These are phyloP conservation scores for Suillus alpinus DNA, from an alignment of 768 basidiomycete species.

Conservation along the genomic window DNA sequence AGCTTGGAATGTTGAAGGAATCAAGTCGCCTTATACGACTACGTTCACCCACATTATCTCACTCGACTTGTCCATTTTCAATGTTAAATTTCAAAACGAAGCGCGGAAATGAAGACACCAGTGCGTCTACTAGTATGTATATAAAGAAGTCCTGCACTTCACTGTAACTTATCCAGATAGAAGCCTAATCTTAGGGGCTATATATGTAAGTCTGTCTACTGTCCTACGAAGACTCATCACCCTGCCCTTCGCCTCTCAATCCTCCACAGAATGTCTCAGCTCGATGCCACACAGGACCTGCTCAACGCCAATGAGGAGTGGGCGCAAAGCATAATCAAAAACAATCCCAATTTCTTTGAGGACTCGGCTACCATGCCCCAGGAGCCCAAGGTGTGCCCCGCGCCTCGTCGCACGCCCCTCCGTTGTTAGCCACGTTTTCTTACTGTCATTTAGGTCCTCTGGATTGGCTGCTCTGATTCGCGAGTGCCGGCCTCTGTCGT, in stretches of 20 bases:
- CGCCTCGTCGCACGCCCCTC: background rate
- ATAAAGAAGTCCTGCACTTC: too few relatives aligned
- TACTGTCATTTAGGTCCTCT: constrained; percentile 51
- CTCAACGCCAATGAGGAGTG: constrained; percentile 62
- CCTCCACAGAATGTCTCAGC: background rate
- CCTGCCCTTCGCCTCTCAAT: background rate
- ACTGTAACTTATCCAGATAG: background rate
- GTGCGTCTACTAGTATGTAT: too few relatives aligned
- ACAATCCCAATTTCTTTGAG: constrained; percentile 64
- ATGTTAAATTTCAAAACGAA: too few relatives aligned
- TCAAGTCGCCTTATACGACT: too few relatives aligned
- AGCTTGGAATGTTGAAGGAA: too few relatives aligned
- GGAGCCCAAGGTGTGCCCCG: constrained; percentile 51
- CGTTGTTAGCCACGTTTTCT: background rate
- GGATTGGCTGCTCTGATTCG: constrained; percentile 86
- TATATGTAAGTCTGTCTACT: background rate
- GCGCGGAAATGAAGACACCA: too few relatives aligned
- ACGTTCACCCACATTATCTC: too few relatives aligned
- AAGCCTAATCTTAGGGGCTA: background rate
- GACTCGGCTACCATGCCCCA: constrained; percentile 58
- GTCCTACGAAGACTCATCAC: background rate
- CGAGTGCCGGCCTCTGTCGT: constrained; percentile 81
- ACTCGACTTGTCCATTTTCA: too few relatives aligned
- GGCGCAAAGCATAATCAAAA: constrained; percentile 54
- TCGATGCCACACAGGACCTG: constrained; percentile 14